Evolutionary conservation across 257 asterid species (phyloP), one percentile per base, ranked within the genome.

Genomic region (Perilla frutescens): DNA sequence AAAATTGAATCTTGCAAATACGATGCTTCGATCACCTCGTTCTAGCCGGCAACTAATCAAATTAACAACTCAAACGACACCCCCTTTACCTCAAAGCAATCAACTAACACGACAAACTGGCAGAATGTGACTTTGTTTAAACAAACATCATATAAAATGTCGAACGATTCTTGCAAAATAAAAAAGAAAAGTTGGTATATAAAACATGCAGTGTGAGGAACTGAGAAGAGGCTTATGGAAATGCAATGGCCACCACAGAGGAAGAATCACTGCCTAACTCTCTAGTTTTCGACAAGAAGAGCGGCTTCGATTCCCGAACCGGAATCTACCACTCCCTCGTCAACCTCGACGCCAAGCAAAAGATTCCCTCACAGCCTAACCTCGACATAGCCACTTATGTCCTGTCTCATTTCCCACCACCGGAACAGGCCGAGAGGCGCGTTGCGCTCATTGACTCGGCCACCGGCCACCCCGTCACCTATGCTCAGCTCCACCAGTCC

Each of bases 291-390:
- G 43, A 73, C 15, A 72, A 12, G 3, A 80, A 56, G 8, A 70
- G 82, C 8, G 88, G 97, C 32, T 91, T 83, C 68, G 77, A 91
- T 74, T 70, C 87, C 0, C 50, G 49, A 45, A 85, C 96, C 0
- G 87, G 94, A 48, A 70, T 91, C 73, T 89, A 91, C 72, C 89
- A 86, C 49, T 84, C 97, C 26, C 83, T 84, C 8, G 76, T 81
- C 62, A 84, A 75, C 7, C 87, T 89, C 40, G n/a, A 48, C 40
- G 4, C 70, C n/a, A 37, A 66, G 7, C 80, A 83, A 7, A 76
- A 79, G 61, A 89, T 87, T 81, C 86, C 95, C 0, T 76, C 81
- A 13, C 73, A 65, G 62, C 74, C 87, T 34, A 79, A 86, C 62
- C 86, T 87, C 6, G 87, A 91, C 81, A 85, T 86, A 5, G 89